A percentile compares a stretch with the other conserved stretches of the same genome.
Evolutionary conservation across 495 filamentous ascomycete genomes (phyloP).

Genomic region (Talaromyces ruber): DNA sequence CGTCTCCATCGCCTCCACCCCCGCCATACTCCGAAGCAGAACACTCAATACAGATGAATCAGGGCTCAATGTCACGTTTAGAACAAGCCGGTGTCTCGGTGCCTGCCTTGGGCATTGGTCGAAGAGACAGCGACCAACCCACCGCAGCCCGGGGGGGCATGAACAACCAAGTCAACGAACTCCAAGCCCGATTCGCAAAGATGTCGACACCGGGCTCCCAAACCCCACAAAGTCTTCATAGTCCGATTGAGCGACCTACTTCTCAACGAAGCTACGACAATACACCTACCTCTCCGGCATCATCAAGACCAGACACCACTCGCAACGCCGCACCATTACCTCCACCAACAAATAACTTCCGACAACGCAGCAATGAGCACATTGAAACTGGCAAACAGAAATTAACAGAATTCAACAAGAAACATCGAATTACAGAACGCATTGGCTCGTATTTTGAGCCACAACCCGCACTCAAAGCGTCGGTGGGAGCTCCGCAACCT

Average conservation of each 20-base stretch:
- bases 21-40: constrained; percentile 40
- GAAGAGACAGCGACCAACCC: constrained; percentile 9
- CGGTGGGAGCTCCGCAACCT: neutral
- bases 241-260: neutral
- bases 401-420: constrained; percentile 48
- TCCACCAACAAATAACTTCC: constrained; percentile 61
- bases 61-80: constrained; percentile 58
- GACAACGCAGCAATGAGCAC: constrained; percentile 61
- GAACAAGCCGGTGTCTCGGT: constrained; percentile 74
- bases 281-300: neutral
- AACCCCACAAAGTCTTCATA: constrained; percentile 15
- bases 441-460: constrained; percentile 28
- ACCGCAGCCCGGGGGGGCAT: constrained; percentile 9
- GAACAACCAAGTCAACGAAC: constrained; percentile 46
- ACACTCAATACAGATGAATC: constrained; percentile 48
- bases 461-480: constrained; percentile 22
- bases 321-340: neutral
- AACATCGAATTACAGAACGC: constrained; percentile 34
- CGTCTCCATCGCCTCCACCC: constrained; percentile 39
- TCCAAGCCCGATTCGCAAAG: constrained; percentile 60
- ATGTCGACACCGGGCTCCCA: constrained; percentile 28
- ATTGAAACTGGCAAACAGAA: constrained; percentile 55
- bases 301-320: neutral
- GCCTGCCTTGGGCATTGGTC: constrained; percentile 68
- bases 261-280: neutral